Conservation (phyloP, 73 alveolate species). For the Symbiodinium natans region DNA sequence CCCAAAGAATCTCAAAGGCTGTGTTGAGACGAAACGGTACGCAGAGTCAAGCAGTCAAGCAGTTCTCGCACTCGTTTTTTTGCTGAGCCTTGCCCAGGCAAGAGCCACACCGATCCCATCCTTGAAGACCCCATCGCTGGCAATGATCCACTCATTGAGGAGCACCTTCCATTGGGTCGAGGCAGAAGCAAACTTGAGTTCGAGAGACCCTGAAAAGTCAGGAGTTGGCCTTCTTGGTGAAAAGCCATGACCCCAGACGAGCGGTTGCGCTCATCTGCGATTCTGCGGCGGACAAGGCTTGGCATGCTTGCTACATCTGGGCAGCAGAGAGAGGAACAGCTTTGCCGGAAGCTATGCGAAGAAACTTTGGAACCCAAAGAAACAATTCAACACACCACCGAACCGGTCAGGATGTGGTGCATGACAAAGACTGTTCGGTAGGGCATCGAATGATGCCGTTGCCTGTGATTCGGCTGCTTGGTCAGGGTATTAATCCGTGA, state of each 20-base stretch:
- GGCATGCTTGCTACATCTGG: no score
- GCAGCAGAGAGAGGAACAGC: no score
- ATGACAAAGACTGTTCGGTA: background rate
- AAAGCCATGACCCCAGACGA: background rate
- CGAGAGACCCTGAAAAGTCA: background rate
- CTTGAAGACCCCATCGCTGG: background rate
- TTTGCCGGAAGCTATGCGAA: no score
- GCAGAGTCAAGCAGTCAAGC: background rate
- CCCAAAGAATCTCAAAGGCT: background rate
- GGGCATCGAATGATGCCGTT: conserved; percentile 2
- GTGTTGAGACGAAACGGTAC: background rate
- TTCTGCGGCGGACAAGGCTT: background rate
- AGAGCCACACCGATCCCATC: background rate
- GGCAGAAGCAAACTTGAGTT: no score
- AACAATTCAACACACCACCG: no score
- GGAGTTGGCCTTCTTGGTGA: conserved; percentile 2
- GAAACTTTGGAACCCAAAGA: no score
- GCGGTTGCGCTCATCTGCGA: background rate
- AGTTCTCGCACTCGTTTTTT: background rate
- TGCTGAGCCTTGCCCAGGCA: background rate
- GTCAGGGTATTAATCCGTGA: no score
- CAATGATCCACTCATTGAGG: background rate
- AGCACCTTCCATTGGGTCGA: no score
- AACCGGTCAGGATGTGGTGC: background rate
- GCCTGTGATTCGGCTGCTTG: background rate